Evolutionary conservation across 805 yeast species (phyloP).

Genomic region (Wickerhamiella spandovensis): DNA sequence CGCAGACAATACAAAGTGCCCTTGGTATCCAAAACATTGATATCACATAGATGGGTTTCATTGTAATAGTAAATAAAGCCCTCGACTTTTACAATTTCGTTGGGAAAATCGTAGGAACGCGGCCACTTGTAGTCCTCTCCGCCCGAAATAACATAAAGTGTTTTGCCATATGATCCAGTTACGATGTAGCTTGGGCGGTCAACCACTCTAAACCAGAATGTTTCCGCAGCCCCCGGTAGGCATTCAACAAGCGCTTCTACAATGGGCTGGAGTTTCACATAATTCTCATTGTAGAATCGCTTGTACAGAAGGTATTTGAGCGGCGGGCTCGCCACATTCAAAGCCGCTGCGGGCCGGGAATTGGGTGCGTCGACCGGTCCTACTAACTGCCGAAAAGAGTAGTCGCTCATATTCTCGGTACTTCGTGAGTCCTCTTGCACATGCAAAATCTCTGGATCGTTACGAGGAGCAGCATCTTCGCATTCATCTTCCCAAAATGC

Average conservation of each 20-base stretch:
- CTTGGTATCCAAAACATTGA: not conserved
- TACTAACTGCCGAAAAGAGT: not conserved
- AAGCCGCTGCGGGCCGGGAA: too few species aligned
- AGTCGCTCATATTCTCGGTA: not conserved
- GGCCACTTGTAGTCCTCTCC: not conserved
- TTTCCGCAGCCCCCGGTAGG: not conserved
- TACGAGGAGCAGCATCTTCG: too few species aligned
- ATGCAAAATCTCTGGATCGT: not conserved
- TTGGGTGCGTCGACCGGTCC: too few species aligned
- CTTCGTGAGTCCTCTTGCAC: not conserved
- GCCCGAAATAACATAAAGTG: not conserved
- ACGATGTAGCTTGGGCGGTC: not conserved
- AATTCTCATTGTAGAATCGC: not conserved
- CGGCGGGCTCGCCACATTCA: not conserved
- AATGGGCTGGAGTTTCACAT: not conserved
- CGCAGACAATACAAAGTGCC: not conserved
- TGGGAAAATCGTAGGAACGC: not conserved
- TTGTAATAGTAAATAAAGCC: not conserved
- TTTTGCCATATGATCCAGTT: not conserved
- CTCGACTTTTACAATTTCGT: not conserved
- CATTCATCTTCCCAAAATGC: not conserved
- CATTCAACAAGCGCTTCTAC: not conserved
- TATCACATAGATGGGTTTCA: not conserved
- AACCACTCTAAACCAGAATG: not conserved
- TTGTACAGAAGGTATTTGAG: not conserved